Conservation (phyloP, 345 rosid species). For the Gossypium longicalyx region DNA sequence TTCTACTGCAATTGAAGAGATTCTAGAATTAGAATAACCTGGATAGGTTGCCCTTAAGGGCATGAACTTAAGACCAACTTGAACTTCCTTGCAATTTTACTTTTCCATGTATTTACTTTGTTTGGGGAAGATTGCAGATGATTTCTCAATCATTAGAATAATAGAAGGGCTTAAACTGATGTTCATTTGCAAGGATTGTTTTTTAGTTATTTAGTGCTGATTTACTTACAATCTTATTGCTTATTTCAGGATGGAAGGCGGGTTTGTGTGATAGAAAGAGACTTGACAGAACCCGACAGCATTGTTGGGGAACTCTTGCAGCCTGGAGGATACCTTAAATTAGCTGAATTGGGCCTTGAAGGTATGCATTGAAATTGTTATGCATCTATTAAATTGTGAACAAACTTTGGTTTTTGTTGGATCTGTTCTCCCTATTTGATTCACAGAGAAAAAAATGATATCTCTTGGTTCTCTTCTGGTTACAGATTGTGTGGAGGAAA, state of each 20-base stretch:
- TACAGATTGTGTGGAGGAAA: slow-evolving; percentile 49
- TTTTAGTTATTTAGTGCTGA: background rate
- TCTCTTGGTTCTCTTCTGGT: background rate
- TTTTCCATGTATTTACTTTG: background rate
- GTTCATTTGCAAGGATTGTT: background rate
- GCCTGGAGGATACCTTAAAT: slow-evolving; percentile 50
- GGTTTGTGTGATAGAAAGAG: slow-evolving; percentile 55
- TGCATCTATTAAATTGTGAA: slow-evolving; percentile 1
- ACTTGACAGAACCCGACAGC: slow-evolving; percentile 43
- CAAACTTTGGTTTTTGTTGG: background rate
- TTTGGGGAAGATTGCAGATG: background rate
- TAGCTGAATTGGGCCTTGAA: slow-evolving; percentile 43
- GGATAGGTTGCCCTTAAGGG: no score
- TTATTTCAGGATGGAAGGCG: slow-evolving; percentile 42
- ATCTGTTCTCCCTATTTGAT: background rate
- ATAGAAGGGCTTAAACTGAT: background rate
- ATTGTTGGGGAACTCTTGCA: slow-evolving; percentile 51
- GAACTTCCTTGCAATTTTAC: no score
- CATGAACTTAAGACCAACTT: no score
- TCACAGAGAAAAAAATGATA: background rate
- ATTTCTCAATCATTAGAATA: background rate
- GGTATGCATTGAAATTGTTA: slow-evolving; percentile 23
- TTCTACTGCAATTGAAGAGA: no score
- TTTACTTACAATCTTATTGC: background rate
- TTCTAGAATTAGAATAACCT: no score